phyloP scores from a whole-genome alignment of 306 rosid genomes.

The Rosa chinensis region DNA sequence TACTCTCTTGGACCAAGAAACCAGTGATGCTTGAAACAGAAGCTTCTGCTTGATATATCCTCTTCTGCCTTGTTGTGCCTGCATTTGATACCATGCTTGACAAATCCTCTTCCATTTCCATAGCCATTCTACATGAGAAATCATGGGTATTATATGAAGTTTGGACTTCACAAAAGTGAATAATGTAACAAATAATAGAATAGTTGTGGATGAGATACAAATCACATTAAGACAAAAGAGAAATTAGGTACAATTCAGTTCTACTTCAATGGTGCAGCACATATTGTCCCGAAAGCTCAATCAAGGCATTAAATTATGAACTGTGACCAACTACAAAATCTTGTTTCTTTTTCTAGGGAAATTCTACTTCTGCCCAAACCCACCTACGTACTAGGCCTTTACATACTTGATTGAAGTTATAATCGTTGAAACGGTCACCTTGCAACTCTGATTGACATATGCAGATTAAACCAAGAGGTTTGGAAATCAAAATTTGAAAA shows the following conservation, averaged over 20 bases:
- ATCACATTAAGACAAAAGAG: no score
- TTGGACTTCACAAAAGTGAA: no score
- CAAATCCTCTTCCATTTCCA: slow-evolving; percentile 35
- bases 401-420: no score
- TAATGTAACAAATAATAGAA: no score
- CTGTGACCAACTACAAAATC: not conserved
- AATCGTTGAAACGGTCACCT: not conserved
- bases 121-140: not conserved
- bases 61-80: not conserved
- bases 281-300: not conserved
- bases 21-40: slow-evolving; percentile 23
- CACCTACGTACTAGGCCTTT: no score
- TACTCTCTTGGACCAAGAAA: slow-evolving; percentile 7
- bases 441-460: not conserved
- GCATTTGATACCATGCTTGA: slow-evolving; percentile 22
- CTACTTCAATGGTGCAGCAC: no score
- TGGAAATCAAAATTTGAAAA: not conserved
- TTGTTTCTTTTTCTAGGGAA: no score
- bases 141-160: no score
- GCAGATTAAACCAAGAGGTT: no score
- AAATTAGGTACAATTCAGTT: no score
- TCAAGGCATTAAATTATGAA: not conserved
- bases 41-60: slow-evolving; percentile 17
- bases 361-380: no score
- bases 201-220: no score